Percentiles rank a stretch among this genome's conserved stretches.
phyloP scores from a whole-genome alignment of 2,329 filamentous ascomycete genomes.

The Exophiala sp. region DNA sequence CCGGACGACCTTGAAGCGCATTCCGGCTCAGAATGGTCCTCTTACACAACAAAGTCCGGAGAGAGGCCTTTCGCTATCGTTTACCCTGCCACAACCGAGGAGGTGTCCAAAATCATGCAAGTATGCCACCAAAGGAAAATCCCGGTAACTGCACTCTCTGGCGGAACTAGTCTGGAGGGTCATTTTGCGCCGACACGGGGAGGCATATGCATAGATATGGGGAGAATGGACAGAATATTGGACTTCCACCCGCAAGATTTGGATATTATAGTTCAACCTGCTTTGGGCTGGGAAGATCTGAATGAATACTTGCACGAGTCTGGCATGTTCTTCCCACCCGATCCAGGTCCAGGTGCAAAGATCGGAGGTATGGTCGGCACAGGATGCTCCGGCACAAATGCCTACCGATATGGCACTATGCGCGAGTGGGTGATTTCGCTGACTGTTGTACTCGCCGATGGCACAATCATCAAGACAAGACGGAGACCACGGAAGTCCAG shows the following conservation, averaged over 20 bases:
- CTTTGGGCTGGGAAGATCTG: constrained; percentile 79
- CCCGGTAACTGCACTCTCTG: constrained; percentile 81
- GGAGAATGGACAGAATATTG: constrained; percentile 77
- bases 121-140: constrained; percentile 77
- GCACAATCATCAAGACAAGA: constrained; percentile 82
- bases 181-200: constrained; percentile 80
- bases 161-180: constrained; percentile 84
- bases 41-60: constrained; percentile 41
- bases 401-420: constrained; percentile 92
- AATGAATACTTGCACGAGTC: constrained; percentile 72
- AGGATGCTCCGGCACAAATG: constrained; percentile 69
- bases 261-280: constrained; percentile 74
- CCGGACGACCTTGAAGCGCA: constrained; percentile 53
- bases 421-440: constrained; percentile 85
- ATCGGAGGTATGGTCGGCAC: constrained; percentile 69
- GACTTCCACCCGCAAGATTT: constrained; percentile 72
- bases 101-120: constrained; percentile 85
- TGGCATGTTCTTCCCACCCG: constrained; percentile 85
- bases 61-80: constrained; percentile 61
- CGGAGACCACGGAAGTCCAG: constrained; percentile 85
- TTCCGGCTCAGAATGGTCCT: constrained; percentile 62
- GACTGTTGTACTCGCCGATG: constrained; percentile 85
- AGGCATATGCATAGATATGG: constrained; percentile 83
- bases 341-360: constrained; percentile 86
- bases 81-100: constrained; percentile 72